Conservation (phyloP, 768 basidiomycete genomes). For the Panus rudis region DNA sequence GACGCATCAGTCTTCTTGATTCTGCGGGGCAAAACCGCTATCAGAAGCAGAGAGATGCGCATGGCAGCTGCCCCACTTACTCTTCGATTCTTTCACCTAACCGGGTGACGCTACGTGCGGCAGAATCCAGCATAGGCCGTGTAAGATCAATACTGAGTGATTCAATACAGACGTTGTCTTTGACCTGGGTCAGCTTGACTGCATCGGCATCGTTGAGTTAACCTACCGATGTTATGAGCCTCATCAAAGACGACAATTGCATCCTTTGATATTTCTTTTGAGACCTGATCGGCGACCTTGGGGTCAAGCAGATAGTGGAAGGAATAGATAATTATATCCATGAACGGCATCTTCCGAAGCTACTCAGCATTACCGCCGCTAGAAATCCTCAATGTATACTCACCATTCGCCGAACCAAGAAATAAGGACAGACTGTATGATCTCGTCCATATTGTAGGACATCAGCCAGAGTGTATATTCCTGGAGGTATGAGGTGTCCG, state of each 20-base stretch:
- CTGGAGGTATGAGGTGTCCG: slow-evolving; percentile 74
- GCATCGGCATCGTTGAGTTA: slow-evolving; percentile 1
- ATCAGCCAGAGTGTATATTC: slow-evolving; percentile 93
- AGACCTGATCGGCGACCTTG: slow-evolving; percentile 98
- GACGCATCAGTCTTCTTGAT: slow-evolving; percentile 91
- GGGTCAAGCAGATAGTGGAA: slow-evolving; percentile 99
- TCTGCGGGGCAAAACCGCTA: slow-evolving; percentile 32
- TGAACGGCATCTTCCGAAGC: slow-evolving; percentile 76
- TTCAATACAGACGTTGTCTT: slow-evolving; percentile 98
- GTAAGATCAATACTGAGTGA: slow-evolving; percentile 96
- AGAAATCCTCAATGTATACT: slow-evolving; percentile 13
- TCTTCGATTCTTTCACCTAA: slow-evolving; percentile 92
- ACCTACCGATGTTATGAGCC: slow-evolving; percentile 93
- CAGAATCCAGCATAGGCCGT: slow-evolving; percentile 95
- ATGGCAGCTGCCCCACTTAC: slow-evolving; percentile 37
- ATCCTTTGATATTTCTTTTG: slow-evolving; percentile 95
- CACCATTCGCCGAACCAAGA: slow-evolving; percentile 93
- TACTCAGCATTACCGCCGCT: not conserved
- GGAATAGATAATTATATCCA: slow-evolving; percentile 95
- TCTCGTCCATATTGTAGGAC: slow-evolving; percentile 84
- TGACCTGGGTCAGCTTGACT: not conserved
- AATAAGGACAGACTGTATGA: slow-evolving; percentile 88
- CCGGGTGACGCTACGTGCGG: slow-evolving; percentile 77
- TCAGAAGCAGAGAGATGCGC: not conserved
- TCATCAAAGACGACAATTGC: slow-evolving; percentile 99